These are phyloP conservation scores for Lactarius sp. DNA, from an alignment of 768 basidiomycete genomes.

Conservation along the genomic window DNA sequence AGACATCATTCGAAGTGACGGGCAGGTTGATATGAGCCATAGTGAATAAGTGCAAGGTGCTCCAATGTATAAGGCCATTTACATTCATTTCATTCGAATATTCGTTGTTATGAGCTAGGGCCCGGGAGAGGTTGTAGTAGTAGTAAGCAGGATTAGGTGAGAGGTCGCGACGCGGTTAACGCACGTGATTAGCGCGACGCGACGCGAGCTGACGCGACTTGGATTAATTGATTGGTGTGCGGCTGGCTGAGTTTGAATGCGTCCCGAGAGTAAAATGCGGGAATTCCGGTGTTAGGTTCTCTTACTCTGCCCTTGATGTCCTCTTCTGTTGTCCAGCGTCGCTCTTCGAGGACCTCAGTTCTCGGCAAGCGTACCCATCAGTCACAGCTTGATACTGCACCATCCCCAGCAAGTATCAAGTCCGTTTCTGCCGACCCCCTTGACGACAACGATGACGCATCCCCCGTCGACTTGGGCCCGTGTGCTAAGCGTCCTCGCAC, in stretches of 20 bases:
- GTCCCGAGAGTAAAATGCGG: slow-evolving; percentile 24
- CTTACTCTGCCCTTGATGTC: slow-evolving; percentile 19
- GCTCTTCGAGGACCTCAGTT: slow-evolving; percentile 29
- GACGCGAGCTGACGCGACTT: slow-evolving; percentile 24
- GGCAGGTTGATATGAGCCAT: too few relatives aligned
- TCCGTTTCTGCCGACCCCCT: slow-evolving; percentile 12
- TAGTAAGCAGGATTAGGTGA: slow-evolving; percentile 18
- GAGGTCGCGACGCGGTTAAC: slow-evolving; percentile 10
- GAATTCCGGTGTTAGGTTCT: slow-evolving; percentile 4
- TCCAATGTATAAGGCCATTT: too few relatives aligned
- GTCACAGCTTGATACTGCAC: slow-evolving; percentile 30
- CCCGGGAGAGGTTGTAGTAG: too few relatives aligned
- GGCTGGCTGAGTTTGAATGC: slow-evolving; percentile 30
- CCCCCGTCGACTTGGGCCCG: slow-evolving; percentile 59
- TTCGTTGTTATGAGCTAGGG: too few relatives aligned
- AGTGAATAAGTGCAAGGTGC: too few relatives aligned
- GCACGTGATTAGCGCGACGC: slow-evolving; percentile 24
- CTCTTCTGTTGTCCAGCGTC: slow-evolving; percentile 18
- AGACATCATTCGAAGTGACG: too few relatives aligned
- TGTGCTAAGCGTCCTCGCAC: slow-evolving; percentile 60
- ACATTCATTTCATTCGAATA: too few relatives aligned
- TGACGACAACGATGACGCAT: slow-evolving; percentile 22
- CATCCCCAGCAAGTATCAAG: slow-evolving; percentile 33
- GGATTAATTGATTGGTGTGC: slow-evolving; percentile 25
- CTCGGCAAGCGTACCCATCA: slow-evolving; percentile 35